Conservation (phyloP, 1,139 yeast species). For the Suhomyces yuchorum region DNA sequence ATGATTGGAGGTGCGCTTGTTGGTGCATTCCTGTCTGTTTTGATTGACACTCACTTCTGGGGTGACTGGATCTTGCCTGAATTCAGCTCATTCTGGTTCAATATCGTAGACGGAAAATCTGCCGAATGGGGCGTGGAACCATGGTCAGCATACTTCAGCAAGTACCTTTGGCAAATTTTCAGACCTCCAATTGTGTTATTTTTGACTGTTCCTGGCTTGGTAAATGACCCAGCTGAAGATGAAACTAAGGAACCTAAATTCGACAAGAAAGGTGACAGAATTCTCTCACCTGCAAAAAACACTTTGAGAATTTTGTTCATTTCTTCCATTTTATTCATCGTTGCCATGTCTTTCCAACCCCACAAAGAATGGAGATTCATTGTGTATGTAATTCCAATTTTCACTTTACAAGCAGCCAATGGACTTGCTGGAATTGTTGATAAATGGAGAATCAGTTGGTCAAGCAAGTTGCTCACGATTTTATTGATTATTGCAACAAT, state of each 20-base stretch:
- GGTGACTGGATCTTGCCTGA: slow-evolving; percentile 63
- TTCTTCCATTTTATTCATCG: slow-evolving; percentile 56
- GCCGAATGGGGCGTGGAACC: slow-evolving; percentile 87
- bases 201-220: slow-evolving; percentile 46
- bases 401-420: slow-evolving; percentile 65
- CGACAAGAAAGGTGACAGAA: slow-evolving; percentile 30
- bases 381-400: slow-evolving; percentile 69
- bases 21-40: slow-evolving; percentile 53
- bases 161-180: slow-evolving; percentile 48
- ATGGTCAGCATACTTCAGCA: slow-evolving; percentile 60
- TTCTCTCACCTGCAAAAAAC: slow-evolving; percentile 39
- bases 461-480: slow-evolving; percentile 32
- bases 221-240: slow-evolving; percentile 42
- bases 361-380: slow-evolving; percentile 97
- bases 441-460: slow-evolving; percentile 31
- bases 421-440: slow-evolving; percentile 52
- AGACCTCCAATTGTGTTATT: slow-evolving; percentile 66
- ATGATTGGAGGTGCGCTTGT: slow-evolving; percentile 54
- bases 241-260: slow-evolving; percentile 22
- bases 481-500: slow-evolving; percentile 31
- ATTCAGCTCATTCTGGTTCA: slow-evolving; percentile 67
- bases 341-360: slow-evolving; percentile 74
- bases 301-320: slow-evolving; percentile 37
- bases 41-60: slow-evolving; percentile 83
- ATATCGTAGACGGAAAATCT: slow-evolving; percentile 72